Conservation (phyloP, 306 rosid genomes). For the Sicyos edulis region DNA sequence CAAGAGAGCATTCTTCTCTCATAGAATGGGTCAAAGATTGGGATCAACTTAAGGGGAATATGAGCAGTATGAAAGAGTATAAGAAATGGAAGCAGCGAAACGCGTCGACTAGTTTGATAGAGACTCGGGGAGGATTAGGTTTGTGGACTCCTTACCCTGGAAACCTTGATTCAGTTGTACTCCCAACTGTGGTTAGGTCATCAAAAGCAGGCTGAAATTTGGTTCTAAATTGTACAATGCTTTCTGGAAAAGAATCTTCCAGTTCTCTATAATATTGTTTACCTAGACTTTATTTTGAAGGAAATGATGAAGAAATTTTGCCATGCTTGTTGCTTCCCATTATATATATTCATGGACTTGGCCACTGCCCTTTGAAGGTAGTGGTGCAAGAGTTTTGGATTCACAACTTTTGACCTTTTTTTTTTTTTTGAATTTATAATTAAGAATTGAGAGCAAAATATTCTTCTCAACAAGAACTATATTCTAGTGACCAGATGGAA, state of each 20-base stretch:
- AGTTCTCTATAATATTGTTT: slow-evolving; percentile 2
- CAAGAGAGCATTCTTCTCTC: slow-evolving; percentile 95
- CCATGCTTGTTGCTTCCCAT: neutral
- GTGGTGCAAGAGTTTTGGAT: too few relatives aligned
- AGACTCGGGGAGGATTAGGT: slow-evolving; percentile 87
- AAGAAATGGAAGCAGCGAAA: slow-evolving; percentile 48
- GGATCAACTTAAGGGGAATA: slow-evolving; percentile 53
- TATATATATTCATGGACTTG: neutral
- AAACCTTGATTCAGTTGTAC: slow-evolving; percentile 56
- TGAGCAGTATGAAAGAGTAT: slow-evolving; percentile 36
- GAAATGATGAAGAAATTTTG: slow-evolving; percentile 4
- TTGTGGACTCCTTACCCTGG: slow-evolving; percentile 88
- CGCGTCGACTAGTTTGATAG: slow-evolving; percentile 46
- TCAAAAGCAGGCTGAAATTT: slow-evolving; percentile 87
- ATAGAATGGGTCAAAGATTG: slow-evolving; percentile 90
- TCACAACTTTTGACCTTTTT: too few relatives aligned
- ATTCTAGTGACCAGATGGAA: too few relatives aligned
- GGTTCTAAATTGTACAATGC: slow-evolving; percentile 23
- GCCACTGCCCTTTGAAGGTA: neutral
- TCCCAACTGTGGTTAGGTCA: slow-evolving; percentile 63
- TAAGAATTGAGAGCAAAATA: too few relatives aligned
- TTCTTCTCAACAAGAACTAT: too few relatives aligned
- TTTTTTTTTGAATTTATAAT: too few relatives aligned
- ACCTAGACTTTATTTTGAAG: neutral
- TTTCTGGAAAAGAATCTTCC: neutral